Evolutionary conservation across 1,139 yeast genomes (phyloP), one percentile per base, ranked within the genome.

Genomic region (Pichia cactophila): DNA sequence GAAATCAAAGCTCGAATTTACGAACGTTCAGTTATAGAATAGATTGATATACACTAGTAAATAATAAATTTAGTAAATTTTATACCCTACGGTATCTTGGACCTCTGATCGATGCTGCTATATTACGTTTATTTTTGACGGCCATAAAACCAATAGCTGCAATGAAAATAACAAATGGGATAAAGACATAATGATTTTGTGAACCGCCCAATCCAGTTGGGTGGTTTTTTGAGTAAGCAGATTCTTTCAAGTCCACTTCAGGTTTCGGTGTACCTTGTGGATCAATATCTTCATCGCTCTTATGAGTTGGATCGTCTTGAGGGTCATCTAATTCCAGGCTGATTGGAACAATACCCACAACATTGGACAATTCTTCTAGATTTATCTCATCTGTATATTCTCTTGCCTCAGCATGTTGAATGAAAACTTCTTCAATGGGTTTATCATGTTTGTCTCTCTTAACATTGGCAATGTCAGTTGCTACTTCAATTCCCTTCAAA

Each of bases 401-500:
- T 33, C 31, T 28, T 14, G 38, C 31, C 23, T 29, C 23, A 3
- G 53, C 41, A 3, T 33, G 26, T 12, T 44, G 17, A 37, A 61
- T 54, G 16, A 55, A 49, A 31, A 83, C 70, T 29, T 72, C 76
- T 59, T 71, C 69, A 43, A 67, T 62, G 36, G 89, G 88, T 58
- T 68, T 74, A 64, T 78, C 80, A 38, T 73, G 70, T 47, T 68
- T 61, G 51, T 67, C 63, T 39, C 81, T 79, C 58, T 75, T 69
- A 53, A 75, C 80, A 47, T 67, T 69, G 60, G 80, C 86, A 57
- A 78, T 74, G 61, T 72, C 67, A 51, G 74, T 71, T 29, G 68
- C 80, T 14, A 82, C 77, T 41, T 82, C 85, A 61, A 76, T 69
- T 26, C 92, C 92, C 46, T 81, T 86, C 11, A 80, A 53, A 48